Conservation (phyloP, 2,329 filamentous ascomycete species). For the Endothia cerciana region DNA sequence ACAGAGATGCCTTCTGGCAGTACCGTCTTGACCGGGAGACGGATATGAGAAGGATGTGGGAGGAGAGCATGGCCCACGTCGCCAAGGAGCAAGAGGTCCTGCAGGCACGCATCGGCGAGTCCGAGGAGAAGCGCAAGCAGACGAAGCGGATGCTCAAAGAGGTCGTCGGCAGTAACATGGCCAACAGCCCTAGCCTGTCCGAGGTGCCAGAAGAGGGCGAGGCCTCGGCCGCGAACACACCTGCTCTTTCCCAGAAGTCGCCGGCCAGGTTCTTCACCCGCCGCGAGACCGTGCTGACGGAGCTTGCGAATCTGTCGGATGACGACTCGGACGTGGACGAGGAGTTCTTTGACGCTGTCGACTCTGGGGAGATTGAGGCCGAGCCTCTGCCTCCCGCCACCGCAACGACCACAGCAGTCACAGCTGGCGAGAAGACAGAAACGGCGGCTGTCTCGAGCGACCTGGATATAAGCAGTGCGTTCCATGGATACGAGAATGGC, state of each 20-base stretch:
- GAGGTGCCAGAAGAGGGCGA: constrained; percentile 38
- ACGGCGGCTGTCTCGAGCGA: constrained; percentile 48
- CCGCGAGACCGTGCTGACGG: constrained; percentile 69
- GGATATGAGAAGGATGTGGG: constrained; percentile 94
- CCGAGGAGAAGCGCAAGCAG: constrained; percentile 84
- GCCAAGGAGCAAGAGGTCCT: constrained; percentile 91
- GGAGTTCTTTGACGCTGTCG: constrained; percentile 97
- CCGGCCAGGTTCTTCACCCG: constrained; percentile 50
- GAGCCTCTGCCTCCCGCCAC: constrained; percentile 62
- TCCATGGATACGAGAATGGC: constrained; percentile 89
- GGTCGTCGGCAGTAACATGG: constrained; percentile 65
- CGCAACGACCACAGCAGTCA: constrained; percentile 23
- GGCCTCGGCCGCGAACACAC: constrained; percentile 32
- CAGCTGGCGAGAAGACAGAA: constrained; percentile 50
- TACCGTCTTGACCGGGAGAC: constrained; percentile 89
- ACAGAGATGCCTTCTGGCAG: constrained; percentile 96
- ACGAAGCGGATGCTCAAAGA: constrained; percentile 90
- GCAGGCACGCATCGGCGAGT: constrained; percentile 84
- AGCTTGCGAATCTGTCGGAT: constrained; percentile 76
- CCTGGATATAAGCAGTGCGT: constrained; percentile 74
- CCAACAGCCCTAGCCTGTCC: constrained; percentile 43
- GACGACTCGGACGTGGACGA: constrained; percentile 82
- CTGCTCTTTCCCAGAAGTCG: constrained; percentile 42
- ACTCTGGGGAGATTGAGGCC: constrained; percentile 87
- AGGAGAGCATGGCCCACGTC: constrained; percentile 98